Percentiles rank a stretch among this genome's conserved stretches.
These are phyloP conservation scores for Ophiostoma sp. DNA, from an alignment of 2,329 filamentous ascomycete genomes.

Conservation along the genomic window DNA sequence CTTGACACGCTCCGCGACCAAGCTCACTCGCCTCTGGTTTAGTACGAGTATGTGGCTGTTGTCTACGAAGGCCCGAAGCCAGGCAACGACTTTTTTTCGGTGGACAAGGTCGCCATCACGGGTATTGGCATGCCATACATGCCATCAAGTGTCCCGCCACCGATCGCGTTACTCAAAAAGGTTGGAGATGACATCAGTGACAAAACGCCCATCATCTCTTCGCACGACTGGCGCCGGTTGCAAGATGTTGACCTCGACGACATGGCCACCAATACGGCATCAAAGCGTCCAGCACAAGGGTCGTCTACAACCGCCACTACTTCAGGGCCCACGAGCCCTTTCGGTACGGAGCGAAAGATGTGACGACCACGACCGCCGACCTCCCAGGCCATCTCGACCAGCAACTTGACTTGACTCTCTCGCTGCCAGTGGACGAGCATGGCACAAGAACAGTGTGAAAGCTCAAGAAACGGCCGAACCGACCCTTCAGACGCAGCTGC, in stretches of 20 bases:
- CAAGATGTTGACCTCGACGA: neutral
- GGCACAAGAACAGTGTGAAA: neutral
- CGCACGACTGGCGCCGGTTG: neutral
- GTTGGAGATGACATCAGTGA: neutral
- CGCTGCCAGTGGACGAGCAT: neutral
- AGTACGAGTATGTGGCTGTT: slow-evolving; percentile 10
- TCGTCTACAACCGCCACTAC: neutral
- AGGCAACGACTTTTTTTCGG: neutral
- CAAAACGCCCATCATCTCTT: neutral
- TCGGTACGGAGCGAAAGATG: neutral
- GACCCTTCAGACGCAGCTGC: neutral
- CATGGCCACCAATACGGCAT: neutral
- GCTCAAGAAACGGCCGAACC: too few relatives aligned
- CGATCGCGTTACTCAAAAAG: neutral
- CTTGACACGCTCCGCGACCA: neutral
- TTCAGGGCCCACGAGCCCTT: neutral
- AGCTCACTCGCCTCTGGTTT: slow-evolving; percentile 5
- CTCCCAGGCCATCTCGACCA: neutral
- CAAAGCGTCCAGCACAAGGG: neutral
- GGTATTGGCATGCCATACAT: neutral
- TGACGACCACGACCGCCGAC: too few relatives aligned
- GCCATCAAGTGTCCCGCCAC: neutral
- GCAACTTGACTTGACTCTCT: neutral
- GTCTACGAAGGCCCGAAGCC: neutral
- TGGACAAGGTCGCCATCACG: neutral